Base-by-base conservation (phyloP, 2,329 filamentous ascomycete genomes). In the Verticillium longisporum region DNA sequence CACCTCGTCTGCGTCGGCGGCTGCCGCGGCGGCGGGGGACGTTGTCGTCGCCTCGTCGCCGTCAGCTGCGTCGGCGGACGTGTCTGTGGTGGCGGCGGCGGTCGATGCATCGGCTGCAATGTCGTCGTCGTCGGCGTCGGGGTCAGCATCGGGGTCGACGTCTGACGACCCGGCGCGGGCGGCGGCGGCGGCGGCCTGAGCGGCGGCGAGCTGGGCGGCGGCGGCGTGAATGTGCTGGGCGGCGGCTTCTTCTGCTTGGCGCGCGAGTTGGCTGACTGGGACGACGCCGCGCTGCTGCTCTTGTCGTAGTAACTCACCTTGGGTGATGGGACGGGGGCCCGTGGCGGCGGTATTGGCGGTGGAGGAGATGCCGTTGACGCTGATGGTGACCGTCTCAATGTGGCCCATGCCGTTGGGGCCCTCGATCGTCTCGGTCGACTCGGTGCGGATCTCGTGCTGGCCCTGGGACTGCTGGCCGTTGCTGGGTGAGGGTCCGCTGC, bases 261-360 rank as follows among this genome's bases (percentile, higher is more conserved):
- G 76, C 53, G 78, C 74, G 31, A 86, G 75, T 70, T 89, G 87
- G 61, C 80, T 84, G 37, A 87, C 83, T 31, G 91, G 89, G 6
- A 94, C 88, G 15, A 94, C 86, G 41, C 90, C 90, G 1, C 90
- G 89, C 70, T 89, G 86, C 75, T 96, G 92, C 73, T 96, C 92
- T 74, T 95, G 90, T n/a, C 92, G 82, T 31, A 96, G 78, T 26
- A 96, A 80, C 73, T 96, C 92, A 56, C 91, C 91, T 74, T 96
- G 92, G 1, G 90, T 93, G 59, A 93, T 84, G 34, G 84, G 89
- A 54, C 82, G 71, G 65, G 75, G 65, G n/a, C 34, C 65, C 61
- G 59, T 61, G 10, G 60, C 58, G 54, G 66, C 63, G 31, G 66
- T 64, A 31, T 67, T 68, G 4, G 77, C 73, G 61, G 76, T 75